These are phyloP conservation scores for Cochlearia excelsa DNA, from an alignment of 345 rosid species.

Conservation along the genomic window DNA sequence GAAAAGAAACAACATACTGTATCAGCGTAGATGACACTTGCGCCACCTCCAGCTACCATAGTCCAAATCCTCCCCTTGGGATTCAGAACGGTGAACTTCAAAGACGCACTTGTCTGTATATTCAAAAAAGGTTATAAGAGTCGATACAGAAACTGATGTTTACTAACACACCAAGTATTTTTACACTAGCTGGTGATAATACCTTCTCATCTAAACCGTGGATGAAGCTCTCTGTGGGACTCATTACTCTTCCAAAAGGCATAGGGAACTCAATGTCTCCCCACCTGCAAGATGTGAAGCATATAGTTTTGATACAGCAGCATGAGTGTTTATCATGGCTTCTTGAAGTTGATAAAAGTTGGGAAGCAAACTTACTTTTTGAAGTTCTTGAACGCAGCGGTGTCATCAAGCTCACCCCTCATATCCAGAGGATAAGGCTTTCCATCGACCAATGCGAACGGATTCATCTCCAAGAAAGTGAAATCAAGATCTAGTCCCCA, in stretches of 20 bases:
- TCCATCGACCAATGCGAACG: slow-evolving; percentile 79
- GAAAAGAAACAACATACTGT: slow-evolving; percentile 45
- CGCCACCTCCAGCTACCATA: slow-evolving; percentile 99
- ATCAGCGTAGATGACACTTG: slow-evolving; percentile 96
- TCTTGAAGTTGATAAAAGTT: not conserved
- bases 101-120: slow-evolving; percentile 87
- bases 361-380: slow-evolving; percentile 50
- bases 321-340: not conserved
- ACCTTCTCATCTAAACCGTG: slow-evolving; percentile 97
- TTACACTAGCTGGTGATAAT: not conserved
- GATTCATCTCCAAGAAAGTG: slow-evolving; percentile 98
- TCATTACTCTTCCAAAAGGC: slow-evolving; percentile 97
- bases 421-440: slow-evolving; percentile 95
- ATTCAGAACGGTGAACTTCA: slow-evolving; percentile 92
- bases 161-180: too few relatives aligned
- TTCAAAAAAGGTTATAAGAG: not conserved
- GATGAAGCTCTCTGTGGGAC: slow-evolving; percentile 74
- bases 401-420: slow-evolving; percentile 98
- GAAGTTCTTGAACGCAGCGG: slow-evolving; percentile 95
- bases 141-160: too few relatives aligned
- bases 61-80: slow-evolving; percentile 94
- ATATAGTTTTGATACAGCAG: not conserved
- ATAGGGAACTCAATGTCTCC: slow-evolving; percentile 80
- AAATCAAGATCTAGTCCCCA: slow-evolving; percentile 72
- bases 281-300: slow-evolving; percentile 54